Base-by-base conservation (phyloP, 1,284 basidiomycete genomes). In the Fomitiporia mediterranea region DNA sequence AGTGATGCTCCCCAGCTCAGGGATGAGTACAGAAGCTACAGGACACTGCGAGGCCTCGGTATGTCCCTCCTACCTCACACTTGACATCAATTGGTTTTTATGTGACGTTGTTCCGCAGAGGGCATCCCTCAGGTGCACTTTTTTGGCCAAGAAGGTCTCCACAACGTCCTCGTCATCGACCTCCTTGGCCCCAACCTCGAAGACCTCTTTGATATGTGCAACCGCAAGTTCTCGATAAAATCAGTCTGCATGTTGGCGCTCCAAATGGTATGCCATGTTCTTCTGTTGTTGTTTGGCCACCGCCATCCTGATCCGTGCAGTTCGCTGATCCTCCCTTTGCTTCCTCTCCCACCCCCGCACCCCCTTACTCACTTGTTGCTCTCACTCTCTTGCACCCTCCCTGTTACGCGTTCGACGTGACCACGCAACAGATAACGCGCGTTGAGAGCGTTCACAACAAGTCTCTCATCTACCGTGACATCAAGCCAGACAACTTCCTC, bases 401-500 rank as follows among this genome's bases (percentile, higher is more conserved):
- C 38, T n/a, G 7, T 6, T 43, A 53, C 40, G 27, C 38, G 11
- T 19, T 19, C 8, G 28, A 8, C n/a, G 13, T 48, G 32, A 38
- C 46, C 27, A 43, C 27, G 8, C 40, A 56, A 40, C 68, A 96
- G 93, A 90, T 99, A 68, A 91, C 94, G 44, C 92, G 97, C 61
- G 92, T 98, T 51, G 95, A 99, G 74, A 89, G 95, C 64, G 91
- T 98, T 62, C 96, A 99, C 74, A 96, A 97, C 65, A 95, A 97
- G 74, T 97, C 94, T 65, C 87, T 98, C 70, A 98, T 99, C 65
- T 97, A 98, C 77, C 93, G 96, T 62, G 97, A 98, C 70, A 98
- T 98, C 78, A 98, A 98, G 71, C 96, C 96, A 48, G 96, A 98
- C 77, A 98, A 99, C 76, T 98, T 99, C 72, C 77, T 99, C 62